A percentile compares a stretch with the other conserved stretches of the same genome.
phyloP scores from a whole-genome alignment of 2,329 filamentous ascomycete species.

The Massarina eburnea region DNA sequence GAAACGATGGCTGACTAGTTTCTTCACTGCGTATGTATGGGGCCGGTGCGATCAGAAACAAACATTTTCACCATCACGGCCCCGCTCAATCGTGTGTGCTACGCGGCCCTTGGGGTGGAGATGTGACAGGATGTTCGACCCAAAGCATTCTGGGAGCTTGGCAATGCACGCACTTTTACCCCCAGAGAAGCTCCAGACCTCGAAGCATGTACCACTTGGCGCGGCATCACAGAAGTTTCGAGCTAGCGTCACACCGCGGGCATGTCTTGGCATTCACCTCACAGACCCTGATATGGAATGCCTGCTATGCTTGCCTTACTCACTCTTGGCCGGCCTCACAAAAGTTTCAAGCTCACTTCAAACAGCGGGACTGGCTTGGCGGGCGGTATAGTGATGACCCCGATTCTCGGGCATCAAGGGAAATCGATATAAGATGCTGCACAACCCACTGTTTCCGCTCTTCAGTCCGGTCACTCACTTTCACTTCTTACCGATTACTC shows the following conservation, averaged over 20 bases:
- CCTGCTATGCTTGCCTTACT: conserved; percentile 29
- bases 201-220: conserved; percentile 31
- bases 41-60: conserved; percentile 11
- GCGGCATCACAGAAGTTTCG: conserved; percentile 39
- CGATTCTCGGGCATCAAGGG: conserved; percentile 7
- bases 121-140: conserved; percentile 13
- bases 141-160: conserved; percentile 6
- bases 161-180: conserved; percentile 6
- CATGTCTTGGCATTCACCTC: conserved; percentile 27
- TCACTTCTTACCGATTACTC: conserved; percentile 30
- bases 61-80: conserved; percentile 8
- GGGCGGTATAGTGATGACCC: conserved; percentile 12
- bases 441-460: conserved; percentile 29
- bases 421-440: conserved; percentile 30
- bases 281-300: conserved; percentile 16
- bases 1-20: neutral
- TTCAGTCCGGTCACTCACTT: conserved; percentile 44
- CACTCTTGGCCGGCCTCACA: conserved; percentile 41
- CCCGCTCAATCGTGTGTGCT: conserved; percentile 1
- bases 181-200: conserved; percentile 17
- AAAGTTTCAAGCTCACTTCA: conserved; percentile 42
- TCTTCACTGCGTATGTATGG: neutral
- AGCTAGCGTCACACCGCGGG: conserved; percentile 33
- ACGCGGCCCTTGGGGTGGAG: conserved; percentile 1
- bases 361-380: conserved; percentile 39